These are phyloP conservation scores for Paraglomus brasilianum DNA, from an alignment of 192 early-diverging fungal genomes.

Conservation along the genomic window DNA sequence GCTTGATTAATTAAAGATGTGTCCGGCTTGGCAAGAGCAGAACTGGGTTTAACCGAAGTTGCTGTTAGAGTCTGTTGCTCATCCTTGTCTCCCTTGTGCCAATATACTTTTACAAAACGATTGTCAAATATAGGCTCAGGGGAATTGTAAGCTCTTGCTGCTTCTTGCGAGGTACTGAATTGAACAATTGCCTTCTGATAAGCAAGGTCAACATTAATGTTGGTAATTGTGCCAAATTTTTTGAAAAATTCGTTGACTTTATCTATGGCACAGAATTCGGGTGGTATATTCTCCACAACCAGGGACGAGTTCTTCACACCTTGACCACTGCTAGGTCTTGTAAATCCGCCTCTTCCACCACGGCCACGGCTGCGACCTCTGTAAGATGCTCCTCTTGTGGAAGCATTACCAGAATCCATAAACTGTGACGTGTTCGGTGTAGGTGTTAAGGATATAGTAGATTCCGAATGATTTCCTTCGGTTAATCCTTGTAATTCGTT, in stretches of 20 bases:
- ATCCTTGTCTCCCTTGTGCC: constrained; percentile 53
- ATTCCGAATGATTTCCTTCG: background rate
- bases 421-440: constrained; percentile 16
- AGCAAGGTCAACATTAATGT: constrained; percentile 64
- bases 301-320: constrained; percentile 51
- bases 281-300: constrained; percentile 76
- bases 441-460: background rate
- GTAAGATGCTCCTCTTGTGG: constrained; percentile 26
- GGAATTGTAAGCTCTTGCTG: constrained; percentile 64
- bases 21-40: constrained; percentile 33
- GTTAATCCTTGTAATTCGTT: constrained; percentile 10
- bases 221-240: constrained; percentile 71
- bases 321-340: constrained; percentile 32
- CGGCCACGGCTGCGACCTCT: constrained; percentile 52
- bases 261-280: constrained; percentile 62
- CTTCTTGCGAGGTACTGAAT: constrained; percentile 61
- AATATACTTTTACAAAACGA: constrained; percentile 86
- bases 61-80: constrained; percentile 29
- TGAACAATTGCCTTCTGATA: constrained; percentile 61
- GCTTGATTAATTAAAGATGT: constrained; percentile 44
- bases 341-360: constrained; percentile 43
- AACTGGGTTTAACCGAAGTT: constrained; percentile 34
- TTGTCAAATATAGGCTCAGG: constrained; percentile 83
- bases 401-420: constrained; percentile 30
- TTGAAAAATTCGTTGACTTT: constrained; percentile 78